A percentile compares a stretch with the other conserved stretches of the same genome.
phyloP scores from a whole-genome alignment of 345 rosid species.

The Citrus sp. region DNA sequence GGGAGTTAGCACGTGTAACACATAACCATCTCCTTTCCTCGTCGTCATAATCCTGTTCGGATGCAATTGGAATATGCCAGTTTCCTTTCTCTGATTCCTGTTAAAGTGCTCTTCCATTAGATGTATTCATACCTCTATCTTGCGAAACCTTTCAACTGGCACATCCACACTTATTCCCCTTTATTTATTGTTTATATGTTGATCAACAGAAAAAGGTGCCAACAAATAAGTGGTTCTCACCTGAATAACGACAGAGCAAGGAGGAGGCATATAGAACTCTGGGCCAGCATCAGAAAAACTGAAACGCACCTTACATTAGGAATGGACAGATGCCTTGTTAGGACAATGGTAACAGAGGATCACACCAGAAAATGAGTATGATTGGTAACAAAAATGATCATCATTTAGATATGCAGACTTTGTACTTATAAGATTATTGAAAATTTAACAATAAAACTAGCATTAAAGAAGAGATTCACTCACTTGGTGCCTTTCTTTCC shows the following conservation, averaged over 20 bases:
- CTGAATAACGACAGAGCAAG: constrained; percentile 63
- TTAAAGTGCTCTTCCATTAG: constrained; percentile 2
- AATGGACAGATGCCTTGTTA: constrained; percentile 6
- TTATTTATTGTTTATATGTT: not conserved
- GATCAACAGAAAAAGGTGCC: not conserved
- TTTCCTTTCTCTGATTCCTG: constrained; percentile 71
- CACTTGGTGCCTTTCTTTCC: constrained; percentile 86
- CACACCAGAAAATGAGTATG: not conserved
- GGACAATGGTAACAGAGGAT: not conserved
- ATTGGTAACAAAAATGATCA: not conserved
- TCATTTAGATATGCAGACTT: not conserved
- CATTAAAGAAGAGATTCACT: constrained; percentile 21
- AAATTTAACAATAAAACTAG: not conserved
- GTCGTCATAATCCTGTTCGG: constrained; percentile 36
- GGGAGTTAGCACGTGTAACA: constrained; percentile 35
- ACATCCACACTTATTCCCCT: not conserved
- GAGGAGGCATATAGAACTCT: constrained; percentile 58
- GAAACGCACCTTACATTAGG: constrained; percentile 48
- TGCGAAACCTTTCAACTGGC: not conserved
- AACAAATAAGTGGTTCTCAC: constrained; percentile 20
- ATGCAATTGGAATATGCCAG: constrained; percentile 66
- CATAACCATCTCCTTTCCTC: constrained; percentile 54
- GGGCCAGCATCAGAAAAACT: constrained; percentile 49
- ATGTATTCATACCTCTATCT: not conserved
- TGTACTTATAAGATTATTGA: not conserved